These are phyloP conservation scores for Mortierella sp. DNA, from an alignment of 371 early-diverging fungal species.

Conservation along the genomic window DNA sequence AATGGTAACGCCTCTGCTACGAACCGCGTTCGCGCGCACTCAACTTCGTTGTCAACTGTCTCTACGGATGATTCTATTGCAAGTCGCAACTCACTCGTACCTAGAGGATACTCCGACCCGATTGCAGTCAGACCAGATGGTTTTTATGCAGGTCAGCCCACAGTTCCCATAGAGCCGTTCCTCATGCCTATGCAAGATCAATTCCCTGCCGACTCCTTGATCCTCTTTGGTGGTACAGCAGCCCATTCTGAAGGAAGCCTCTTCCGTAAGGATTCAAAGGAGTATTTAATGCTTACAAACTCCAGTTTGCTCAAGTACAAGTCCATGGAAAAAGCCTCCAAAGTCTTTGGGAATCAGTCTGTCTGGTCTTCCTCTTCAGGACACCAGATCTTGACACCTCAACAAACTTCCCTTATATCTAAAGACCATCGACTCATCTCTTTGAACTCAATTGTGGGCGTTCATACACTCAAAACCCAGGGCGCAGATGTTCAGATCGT, in stretches of 20 bases:
- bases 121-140: slow-evolving; percentile 11
- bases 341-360: slow-evolving; percentile 55
- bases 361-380: slow-evolving; percentile 53
- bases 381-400: slow-evolving; percentile 50
- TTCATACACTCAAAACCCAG: slow-evolving; percentile 21
- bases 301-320: slow-evolving; percentile 50
- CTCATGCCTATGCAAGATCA: slow-evolving; percentile 54
- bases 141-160: slow-evolving; percentile 47
- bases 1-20: slow-evolving; percentile 3
- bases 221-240: slow-evolving; percentile 52
- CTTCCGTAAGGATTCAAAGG: slow-evolving; percentile 50
- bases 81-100: slow-evolving; percentile 49
- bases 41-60: slow-evolving; percentile 35
- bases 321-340: slow-evolving; percentile 55
- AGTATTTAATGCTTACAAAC: slow-evolving; percentile 50
- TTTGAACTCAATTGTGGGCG: slow-evolving; percentile 47
- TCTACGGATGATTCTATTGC: slow-evolving; percentile 51
- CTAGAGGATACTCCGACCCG: slow-evolving; percentile 24
- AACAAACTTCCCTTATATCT: slow-evolving; percentile 37
- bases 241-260: slow-evolving; percentile 44
- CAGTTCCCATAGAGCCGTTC: slow-evolving; percentile 48
- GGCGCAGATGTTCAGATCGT: slow-evolving; percentile 26
- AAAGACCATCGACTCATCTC: slow-evolving; percentile 47
- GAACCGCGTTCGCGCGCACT: slow-evolving; percentile 34
- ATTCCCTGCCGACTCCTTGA: slow-evolving; percentile 47